These are phyloP conservation scores for Saksenaea oblongispora DNA, from an alignment of 371 early-diverging fungal genomes.

Conservation along the genomic window DNA sequence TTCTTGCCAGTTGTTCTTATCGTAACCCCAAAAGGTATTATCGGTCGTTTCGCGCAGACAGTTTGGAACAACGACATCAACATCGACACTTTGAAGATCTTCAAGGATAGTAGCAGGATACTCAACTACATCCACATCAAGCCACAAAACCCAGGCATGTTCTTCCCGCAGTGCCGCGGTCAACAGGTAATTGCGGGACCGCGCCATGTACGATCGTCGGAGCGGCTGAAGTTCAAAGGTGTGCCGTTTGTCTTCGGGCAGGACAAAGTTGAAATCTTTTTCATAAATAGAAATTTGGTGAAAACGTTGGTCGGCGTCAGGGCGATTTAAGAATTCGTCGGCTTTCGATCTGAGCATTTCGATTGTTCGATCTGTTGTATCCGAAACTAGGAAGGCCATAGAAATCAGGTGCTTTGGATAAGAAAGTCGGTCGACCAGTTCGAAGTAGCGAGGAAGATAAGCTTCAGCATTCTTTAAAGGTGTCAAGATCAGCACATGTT, in stretches of 20 bases:
- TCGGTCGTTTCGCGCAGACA: slow-evolving; percentile 47
- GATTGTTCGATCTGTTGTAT: slow-evolving; percentile 55
- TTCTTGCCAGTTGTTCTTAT: slow-evolving; percentile 70
- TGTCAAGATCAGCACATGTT: slow-evolving; percentile 59
- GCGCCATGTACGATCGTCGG: slow-evolving; percentile 59
- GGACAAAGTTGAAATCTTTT: slow-evolving; percentile 49
- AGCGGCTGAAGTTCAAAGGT: slow-evolving; percentile 49
- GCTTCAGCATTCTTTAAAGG: slow-evolving; percentile 62
- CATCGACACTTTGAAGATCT: slow-evolving; percentile 60
- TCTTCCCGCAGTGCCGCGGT: slow-evolving; percentile 51
- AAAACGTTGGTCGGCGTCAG: slow-evolving; percentile 19
- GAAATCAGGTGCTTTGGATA: slow-evolving; percentile 62
- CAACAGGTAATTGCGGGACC: slow-evolving; percentile 59
- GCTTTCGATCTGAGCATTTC: slow-evolving; percentile 34
- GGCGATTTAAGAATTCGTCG: slow-evolving; percentile 17
- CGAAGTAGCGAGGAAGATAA: slow-evolving; percentile 58
- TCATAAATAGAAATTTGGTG: slow-evolving; percentile 53
- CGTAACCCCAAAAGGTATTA: slow-evolving; percentile 53
- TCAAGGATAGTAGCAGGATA: slow-evolving; percentile 57
- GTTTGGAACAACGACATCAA: slow-evolving; percentile 68
- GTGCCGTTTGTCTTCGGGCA: slow-evolving; percentile 57
- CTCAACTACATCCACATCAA: slow-evolving; percentile 65
- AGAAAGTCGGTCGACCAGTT: slow-evolving; percentile 43
- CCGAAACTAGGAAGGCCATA: slow-evolving; percentile 58
- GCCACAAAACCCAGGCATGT: slow-evolving; percentile 71